A percentile compares a stretch with the other conserved stretches of the same genome.
phyloP scores from a whole-genome alignment of 805 yeast species.

The Candida ulmi region DNA sequence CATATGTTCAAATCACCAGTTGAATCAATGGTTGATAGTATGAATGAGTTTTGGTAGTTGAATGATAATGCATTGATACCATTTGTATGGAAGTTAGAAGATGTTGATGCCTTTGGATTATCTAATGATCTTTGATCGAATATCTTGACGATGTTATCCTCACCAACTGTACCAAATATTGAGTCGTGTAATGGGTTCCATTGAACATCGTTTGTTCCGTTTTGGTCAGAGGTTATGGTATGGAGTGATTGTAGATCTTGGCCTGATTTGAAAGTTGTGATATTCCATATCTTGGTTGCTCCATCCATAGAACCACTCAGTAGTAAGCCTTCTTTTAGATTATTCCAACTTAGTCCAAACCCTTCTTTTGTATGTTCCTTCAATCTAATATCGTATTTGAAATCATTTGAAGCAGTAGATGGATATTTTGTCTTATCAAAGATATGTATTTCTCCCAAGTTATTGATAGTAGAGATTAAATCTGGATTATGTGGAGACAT shows the following conservation, averaged over 20 bases:
- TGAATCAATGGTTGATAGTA: slow-evolving; percentile 65
- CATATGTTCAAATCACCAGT: slow-evolving; percentile 51
- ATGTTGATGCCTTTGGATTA: slow-evolving; percentile 3
- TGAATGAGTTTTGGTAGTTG: slow-evolving; percentile 48
- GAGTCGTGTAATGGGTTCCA: slow-evolving; percentile 63
- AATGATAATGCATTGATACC: slow-evolving; percentile 57
- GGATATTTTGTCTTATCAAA: slow-evolving; percentile 86
- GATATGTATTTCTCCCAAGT: slow-evolving; percentile 57
- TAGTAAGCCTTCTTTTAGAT: slow-evolving; percentile 50
- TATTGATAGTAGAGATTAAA: slow-evolving; percentile 64
- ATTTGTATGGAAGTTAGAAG: slow-evolving; percentile 14
- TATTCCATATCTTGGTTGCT: slow-evolving; percentile 60
- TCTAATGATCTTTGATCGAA: slow-evolving; percentile 44
- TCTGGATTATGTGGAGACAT: slow-evolving; percentile 87
- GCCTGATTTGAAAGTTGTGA: slow-evolving; percentile 32
- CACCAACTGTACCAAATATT: slow-evolving; percentile 63
- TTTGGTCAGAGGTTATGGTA: slow-evolving; percentile 27
- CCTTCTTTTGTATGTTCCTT: slow-evolving; percentile 45
- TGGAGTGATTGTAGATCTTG: slow-evolving; percentile 14
- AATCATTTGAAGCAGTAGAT: slow-evolving; percentile 30
- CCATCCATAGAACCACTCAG: slow-evolving; percentile 64
- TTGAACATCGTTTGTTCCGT: slow-evolving; percentile 65
- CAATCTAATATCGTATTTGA: slow-evolving; percentile 49
- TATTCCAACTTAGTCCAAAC: slow-evolving; percentile 74
- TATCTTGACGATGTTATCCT: slow-evolving; percentile 44